phyloP scores from a whole-genome alignment of 495 filamentous ascomycete genomes.

The Podospora bellae-mahoneyi region DNA sequence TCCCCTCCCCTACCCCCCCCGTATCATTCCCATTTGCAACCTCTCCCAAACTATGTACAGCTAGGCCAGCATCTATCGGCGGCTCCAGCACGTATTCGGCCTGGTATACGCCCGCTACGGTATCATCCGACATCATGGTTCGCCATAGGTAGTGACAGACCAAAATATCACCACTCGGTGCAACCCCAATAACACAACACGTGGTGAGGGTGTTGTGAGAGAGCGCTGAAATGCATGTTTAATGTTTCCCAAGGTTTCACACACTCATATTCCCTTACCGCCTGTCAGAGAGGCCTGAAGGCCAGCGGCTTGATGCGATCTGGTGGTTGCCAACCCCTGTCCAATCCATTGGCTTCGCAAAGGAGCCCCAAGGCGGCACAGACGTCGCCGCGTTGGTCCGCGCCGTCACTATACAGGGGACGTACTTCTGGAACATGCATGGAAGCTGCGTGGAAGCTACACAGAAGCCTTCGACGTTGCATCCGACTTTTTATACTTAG shows the following conservation, averaged over 20 bases:
- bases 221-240: not conserved
- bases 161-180: not conserved
- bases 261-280: slow-evolving; percentile 1
- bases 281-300: not conserved
- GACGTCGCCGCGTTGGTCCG: slow-evolving; percentile 4
- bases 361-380: slow-evolving; percentile 2
- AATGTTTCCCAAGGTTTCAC: slow-evolving; percentile 1
- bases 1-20: not conserved
- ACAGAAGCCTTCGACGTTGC: slow-evolving; percentile 14
- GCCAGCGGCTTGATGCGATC: not conserved
- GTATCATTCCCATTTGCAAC: not conserved
- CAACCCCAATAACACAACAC: not conserved
- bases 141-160: not conserved
- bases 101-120: not conserved
- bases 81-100: not conserved
- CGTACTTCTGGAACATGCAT: slow-evolving; percentile 12
- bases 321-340: slow-evolving; percentile 9
- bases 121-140: not conserved
- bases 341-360: not conserved
- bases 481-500: slow-evolving; percentile 26
- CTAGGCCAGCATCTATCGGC: not conserved
- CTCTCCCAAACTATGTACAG: not conserved
- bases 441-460: slow-evolving; percentile 16
- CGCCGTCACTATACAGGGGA: slow-evolving; percentile 15
- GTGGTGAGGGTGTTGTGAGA: not conserved